Evolutionary conservation across 1,284 basidiomycete species (phyloP).

Genomic region (Fistulinella staudtii): DNA sequence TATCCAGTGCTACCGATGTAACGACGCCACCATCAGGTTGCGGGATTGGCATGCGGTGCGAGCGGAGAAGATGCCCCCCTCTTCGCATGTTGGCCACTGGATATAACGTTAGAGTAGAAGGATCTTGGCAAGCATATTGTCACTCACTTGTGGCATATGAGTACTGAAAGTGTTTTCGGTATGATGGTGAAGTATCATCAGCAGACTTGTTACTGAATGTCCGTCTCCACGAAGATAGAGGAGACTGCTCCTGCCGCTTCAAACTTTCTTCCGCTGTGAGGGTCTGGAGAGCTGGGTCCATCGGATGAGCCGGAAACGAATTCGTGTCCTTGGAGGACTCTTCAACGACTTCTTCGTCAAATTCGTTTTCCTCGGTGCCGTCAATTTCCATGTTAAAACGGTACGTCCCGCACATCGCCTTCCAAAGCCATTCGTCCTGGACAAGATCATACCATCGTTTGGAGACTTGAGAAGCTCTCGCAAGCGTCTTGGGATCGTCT

Average conservation of each 20-base stretch:
- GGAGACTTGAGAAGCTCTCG: slow-evolving; percentile 71
- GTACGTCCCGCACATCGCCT: slow-evolving; percentile 65
- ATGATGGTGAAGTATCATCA: slow-evolving; percentile 43
- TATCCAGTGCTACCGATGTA: slow-evolving; percentile 84
- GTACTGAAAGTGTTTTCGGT: slow-evolving; percentile 70
- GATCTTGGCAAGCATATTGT: neutral
- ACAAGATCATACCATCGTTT: slow-evolving; percentile 74
- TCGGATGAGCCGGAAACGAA: slow-evolving; percentile 31
- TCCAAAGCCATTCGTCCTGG: slow-evolving; percentile 86
- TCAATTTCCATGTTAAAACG: slow-evolving; percentile 41
- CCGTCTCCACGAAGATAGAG: slow-evolving; percentile 22
- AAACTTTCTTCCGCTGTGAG: slow-evolving; percentile 34
- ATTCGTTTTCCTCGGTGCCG: slow-evolving; percentile 9
- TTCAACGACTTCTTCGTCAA: slow-evolving; percentile 12
- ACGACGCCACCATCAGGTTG: slow-evolving; percentile 70
- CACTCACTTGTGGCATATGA: slow-evolving; percentile 72
- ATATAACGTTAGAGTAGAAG: slow-evolving; percentile 3
- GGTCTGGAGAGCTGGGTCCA: slow-evolving; percentile 41
- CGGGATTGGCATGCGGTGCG: slow-evolving; percentile 60
- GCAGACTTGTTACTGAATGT: slow-evolving; percentile 14
- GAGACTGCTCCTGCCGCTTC: slow-evolving; percentile 21
- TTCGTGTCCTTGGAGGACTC: slow-evolving; percentile 32
- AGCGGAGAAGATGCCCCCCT: slow-evolving; percentile 73
- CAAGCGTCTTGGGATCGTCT: slow-evolving; percentile 76
- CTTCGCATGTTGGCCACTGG: slow-evolving; percentile 83